Evolutionary conservation across 2,329 filamentous ascomycete genomes (phyloP).

Genomic region (Fusarium sp.): DNA sequence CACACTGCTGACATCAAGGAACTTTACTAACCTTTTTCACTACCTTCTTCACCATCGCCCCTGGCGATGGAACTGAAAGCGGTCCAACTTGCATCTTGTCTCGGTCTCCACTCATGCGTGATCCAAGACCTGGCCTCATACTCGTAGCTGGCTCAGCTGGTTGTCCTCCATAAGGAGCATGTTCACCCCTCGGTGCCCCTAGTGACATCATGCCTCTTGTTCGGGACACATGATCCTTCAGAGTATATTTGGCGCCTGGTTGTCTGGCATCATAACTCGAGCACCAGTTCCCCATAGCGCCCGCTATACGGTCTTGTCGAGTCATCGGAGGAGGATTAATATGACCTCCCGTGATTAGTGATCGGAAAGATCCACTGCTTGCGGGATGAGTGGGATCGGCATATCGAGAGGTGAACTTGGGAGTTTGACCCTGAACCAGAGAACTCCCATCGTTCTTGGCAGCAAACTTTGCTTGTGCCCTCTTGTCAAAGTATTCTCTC

Average conservation of each 20-base stretch:
- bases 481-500: conserved; percentile 16
- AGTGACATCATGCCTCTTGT: not conserved
- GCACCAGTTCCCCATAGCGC: not conserved
- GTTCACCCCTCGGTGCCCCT: not conserved
- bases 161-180: not conserved
- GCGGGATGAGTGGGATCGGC: conserved; percentile 26
- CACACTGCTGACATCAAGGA: not conserved
- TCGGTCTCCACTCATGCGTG: not conserved
- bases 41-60: conserved; percentile 2
- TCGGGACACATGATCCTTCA: not conserved
- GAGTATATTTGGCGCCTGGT: not conserved
- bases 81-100: not conserved
- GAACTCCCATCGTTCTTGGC: conserved; percentile 5
- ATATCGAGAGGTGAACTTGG: conserved; percentile 17
- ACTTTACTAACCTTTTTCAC: conserved; percentile 3
- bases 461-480: conserved; percentile 11
- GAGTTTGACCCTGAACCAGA: not conserved
- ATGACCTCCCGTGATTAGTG: conserved; percentile 22
- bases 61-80: not conserved
- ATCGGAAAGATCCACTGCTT: conserved; percentile 26
- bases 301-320: not conserved
- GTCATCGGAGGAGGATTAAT: conserved; percentile 22
- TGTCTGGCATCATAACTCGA: not conserved
- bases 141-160: not conserved
- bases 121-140: not conserved